Conservation (phyloP, 2,329 filamentous ascomycete genomes). For the Sphaerulina vaccinii region DNA sequence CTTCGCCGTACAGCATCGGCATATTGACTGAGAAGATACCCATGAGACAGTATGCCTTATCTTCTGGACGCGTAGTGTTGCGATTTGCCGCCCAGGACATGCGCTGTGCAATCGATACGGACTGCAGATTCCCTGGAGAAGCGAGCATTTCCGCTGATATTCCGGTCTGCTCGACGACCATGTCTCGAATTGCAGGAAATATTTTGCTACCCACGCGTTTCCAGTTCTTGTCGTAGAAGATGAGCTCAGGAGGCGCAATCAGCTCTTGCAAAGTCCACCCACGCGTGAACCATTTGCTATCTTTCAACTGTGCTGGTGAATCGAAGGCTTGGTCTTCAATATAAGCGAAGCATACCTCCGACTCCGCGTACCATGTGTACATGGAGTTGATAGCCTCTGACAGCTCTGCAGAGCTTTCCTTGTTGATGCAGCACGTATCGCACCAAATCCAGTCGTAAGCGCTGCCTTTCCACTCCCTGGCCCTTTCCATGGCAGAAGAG, state of each 20-base stretch:
- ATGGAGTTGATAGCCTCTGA: too few species aligned
- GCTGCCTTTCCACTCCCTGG: constrained; percentile 4
- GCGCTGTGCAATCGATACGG: constrained; percentile 20
- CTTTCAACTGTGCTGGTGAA: neutral
- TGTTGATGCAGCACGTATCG: constrained; percentile 30
- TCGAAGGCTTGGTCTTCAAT: constrained; percentile 13
- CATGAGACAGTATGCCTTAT: constrained; percentile 48
- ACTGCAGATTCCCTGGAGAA: neutral
- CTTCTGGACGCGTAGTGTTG: constrained; percentile 36
- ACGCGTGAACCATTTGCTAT: constrained; percentile 9
- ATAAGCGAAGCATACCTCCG: constrained; percentile 25
- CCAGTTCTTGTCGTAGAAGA: constrained; percentile 17
- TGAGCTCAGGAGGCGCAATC: constrained; percentile 6
- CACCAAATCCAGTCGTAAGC: constrained; percentile 20
- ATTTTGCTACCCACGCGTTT: constrained; percentile 12
- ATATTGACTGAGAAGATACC: constrained; percentile 49
- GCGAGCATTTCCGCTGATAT: constrained; percentile 1
- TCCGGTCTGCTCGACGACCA: constrained; percentile 3
- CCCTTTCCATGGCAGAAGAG: neutral
- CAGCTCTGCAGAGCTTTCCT: too few species aligned
- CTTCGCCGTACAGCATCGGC: constrained; percentile 46
- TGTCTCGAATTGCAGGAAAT: neutral
- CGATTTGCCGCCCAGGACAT: constrained; percentile 25
- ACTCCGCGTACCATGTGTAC: constrained; percentile 25
- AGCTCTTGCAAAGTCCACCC: constrained; percentile 18